Percentiles rank a stretch among this genome's conserved stretches.
These are phyloP conservation scores for Boletus eberwhitei DNA, from an alignment of 768 basidiomycete species.

Conservation along the genomic window DNA sequence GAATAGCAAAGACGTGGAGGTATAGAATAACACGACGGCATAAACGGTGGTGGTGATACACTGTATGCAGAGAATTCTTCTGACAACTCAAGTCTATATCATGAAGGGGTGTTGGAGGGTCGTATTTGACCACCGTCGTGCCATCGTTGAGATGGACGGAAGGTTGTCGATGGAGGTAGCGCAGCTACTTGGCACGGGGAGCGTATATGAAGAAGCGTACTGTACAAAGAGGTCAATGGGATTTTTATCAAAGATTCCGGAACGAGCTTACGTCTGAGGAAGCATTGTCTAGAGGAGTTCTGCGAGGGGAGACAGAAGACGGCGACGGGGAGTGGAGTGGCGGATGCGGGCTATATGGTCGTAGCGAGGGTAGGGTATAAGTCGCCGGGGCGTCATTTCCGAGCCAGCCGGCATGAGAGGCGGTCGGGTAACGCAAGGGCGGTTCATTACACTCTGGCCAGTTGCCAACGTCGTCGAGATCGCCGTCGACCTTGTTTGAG, in stretches of 20 bases:
- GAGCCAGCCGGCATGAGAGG: conserved; percentile 28
- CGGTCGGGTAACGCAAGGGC: conserved; percentile 16
- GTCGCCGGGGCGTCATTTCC: conserved; percentile 27
- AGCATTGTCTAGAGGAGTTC: conserved; percentile 22
- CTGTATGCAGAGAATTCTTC: conserved; percentile 3
- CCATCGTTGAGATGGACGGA: conserved; percentile 34
- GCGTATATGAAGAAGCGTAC: conserved; percentile 25
- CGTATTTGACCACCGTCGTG: conserved; percentile 37
- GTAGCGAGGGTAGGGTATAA: conserved; percentile 29
- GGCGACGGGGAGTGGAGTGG: conserved; percentile 27
- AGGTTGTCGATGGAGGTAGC: conserved; percentile 32
- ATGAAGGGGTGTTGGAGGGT: conserved; percentile 33
- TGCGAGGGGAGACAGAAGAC: conserved; percentile 25
- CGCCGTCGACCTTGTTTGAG: conserved; percentile 9
- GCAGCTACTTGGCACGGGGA: conserved; percentile 27
- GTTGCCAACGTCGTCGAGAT: conserved; percentile 15
- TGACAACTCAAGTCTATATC: conserved; percentile 25
- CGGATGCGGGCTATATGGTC: conserved; percentile 27
- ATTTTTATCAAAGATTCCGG: neutral
- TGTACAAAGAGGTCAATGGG: conserved; percentile 8
- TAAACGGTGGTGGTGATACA: conserved; percentile 13
- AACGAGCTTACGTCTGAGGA: conserved; percentile 26
- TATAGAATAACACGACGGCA: conserved; percentile 7
- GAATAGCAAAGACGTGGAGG: conserved; percentile 5
- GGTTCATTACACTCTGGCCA: conserved; percentile 27